These are phyloP conservation scores for Psilocybe azurescens DNA, from an alignment of 768 basidiomycete genomes.

Conservation along the genomic window DNA sequence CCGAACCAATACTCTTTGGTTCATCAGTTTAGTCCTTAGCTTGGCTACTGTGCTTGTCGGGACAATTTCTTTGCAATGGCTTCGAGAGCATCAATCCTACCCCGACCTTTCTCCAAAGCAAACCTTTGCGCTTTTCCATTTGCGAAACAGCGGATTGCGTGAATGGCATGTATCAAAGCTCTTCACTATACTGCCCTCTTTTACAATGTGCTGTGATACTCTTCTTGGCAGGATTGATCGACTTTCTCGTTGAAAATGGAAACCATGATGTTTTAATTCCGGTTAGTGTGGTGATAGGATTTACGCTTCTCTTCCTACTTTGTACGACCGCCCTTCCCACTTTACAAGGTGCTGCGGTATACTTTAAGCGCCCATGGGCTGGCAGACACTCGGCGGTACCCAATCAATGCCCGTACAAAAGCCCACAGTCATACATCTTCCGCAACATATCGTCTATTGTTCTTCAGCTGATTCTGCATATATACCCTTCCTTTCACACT, in stretches of 20 bases:
- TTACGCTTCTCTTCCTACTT: constrained; percentile 23
- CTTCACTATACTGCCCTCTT: constrained; percentile 28
- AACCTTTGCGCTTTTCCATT: constrained; percentile 23
- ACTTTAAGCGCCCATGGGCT: background rate
- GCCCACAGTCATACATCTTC: constrained; percentile 28
- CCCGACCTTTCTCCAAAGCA: constrained; percentile 7
- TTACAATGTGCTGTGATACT: constrained; percentile 33
- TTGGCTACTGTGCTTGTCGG: constrained; percentile 21
- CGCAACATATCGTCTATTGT: background rate
- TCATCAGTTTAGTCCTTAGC: constrained; percentile 21
- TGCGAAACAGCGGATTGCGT: constrained; percentile 30
- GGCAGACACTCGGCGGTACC: constrained; percentile 3
- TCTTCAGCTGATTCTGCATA: background rate
- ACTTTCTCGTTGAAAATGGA: constrained; percentile 26
- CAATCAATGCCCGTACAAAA: constrained; percentile 29
- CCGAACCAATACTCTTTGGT: constrained; percentile 20
- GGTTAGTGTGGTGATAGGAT: constrained; percentile 22
- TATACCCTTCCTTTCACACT: background rate
- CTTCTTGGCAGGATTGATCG: constrained; percentile 32
- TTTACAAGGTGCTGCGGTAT: constrained; percentile 15
- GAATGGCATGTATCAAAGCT: constrained; percentile 32
- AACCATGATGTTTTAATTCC: constrained; percentile 17
- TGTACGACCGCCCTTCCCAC: constrained; percentile 6
- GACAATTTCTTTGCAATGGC: constrained; percentile 22
- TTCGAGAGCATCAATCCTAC: constrained; percentile 20